Conservation (phyloP, 1,284 basidiomycete genomes). For the Puccinia polysora region DNA sequence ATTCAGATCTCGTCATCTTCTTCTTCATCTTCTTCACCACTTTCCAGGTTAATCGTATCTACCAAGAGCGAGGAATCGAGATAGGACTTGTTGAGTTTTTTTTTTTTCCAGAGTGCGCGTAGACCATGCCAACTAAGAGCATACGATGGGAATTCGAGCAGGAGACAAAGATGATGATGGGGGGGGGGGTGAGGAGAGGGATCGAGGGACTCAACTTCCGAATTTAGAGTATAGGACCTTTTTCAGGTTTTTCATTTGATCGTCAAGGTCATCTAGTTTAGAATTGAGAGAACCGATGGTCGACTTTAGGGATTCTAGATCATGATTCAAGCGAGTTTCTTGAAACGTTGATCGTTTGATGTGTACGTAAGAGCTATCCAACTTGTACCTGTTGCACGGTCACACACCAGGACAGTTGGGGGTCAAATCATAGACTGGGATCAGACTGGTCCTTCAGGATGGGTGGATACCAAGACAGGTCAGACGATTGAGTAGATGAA, state of each 20-base stretch:
- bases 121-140: background rate
- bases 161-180: background rate
- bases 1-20: too few relatives aligned
- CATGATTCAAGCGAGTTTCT: background rate
- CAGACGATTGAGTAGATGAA: too few relatives aligned
- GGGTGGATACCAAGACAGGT: too few relatives aligned
- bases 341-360: slow-evolving; percentile 4
- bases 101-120: background rate
- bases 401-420: too few relatives aligned
- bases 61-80: background rate
- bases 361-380: slow-evolving; percentile 22
- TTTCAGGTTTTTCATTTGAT: slow-evolving; percentile 7
- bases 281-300: background rate
- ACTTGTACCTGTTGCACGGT: slow-evolving; percentile 18
- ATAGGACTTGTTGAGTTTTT: background rate
- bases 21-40: too few relatives aligned
- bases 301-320: background rate
- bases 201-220: slow-evolving; percentile 12
- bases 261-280: background rate
- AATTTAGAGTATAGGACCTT: slow-evolving; percentile 17
- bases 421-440: too few relatives aligned
- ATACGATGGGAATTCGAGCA: background rate
- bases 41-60: too few relatives aligned
- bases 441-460: too few relatives aligned
- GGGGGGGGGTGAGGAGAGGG: background rate